Base-by-base conservation (phyloP, 345 rosid species). In the Aquilaria malaccensis region DNA sequence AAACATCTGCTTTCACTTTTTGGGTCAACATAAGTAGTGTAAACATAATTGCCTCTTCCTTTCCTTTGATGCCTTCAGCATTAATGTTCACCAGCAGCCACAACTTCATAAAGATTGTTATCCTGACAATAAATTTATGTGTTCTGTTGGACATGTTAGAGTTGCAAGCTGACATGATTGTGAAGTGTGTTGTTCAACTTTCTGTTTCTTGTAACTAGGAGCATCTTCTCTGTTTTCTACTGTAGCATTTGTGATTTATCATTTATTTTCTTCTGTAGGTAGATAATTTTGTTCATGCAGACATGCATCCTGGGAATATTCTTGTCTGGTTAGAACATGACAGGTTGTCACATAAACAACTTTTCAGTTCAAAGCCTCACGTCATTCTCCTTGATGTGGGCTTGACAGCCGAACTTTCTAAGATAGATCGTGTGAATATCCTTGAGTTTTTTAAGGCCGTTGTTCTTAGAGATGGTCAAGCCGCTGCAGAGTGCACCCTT, bases 291-390 rank as follows among this genome's bases (percentile, higher is more conserved):
- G 83, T 86, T 64, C 94, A 86, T 59, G 94, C 89, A 14, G 94
- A 82, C 75, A 84, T 86, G 94, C 94, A 86, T 79, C 94, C 94
- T 46, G 94, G 94, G 46, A 86, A 86, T 67, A 86, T 86, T 59
- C 84, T 84, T 62, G 87, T 86, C 52, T 83, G 94, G 55, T 66
- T 84, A 63, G 41, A 83, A 55, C 72, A 79, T 46, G 72, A 50
- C 61, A 77, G 68, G 50, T 67, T 79, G 59, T 81, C 87, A 64
- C 73, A 69, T 69, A 84, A 79, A 59, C 73, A 65, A 59, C 69
- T 82, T 50, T 86, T 80, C 63, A 78, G 73, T 65, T 74, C 83
- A 68, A 86, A 80, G 77, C 94, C 94, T 61, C 94, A 84, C 67
- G 80, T 86, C 53, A 65, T 84, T 63, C 83, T 86, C 76, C 89